Evolutionary conservation across 176 grass and related monocot genomes (phyloP).

Genomic region (Panicum miliaceum): DNA sequence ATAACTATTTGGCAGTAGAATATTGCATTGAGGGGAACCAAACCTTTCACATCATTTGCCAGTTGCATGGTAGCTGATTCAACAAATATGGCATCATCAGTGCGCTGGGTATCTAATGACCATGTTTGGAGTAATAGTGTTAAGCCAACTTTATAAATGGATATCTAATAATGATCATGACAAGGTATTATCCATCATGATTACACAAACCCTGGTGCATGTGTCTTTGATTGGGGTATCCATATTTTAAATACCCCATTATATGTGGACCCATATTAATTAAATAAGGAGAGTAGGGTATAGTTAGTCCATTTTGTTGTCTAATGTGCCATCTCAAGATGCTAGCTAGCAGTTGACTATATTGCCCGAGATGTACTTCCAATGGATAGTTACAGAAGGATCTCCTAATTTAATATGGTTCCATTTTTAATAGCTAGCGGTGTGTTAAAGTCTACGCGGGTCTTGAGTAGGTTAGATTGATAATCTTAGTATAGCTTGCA

Average conservation of each 20-base stretch:
- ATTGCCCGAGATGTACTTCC: no score
- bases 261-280: no score
- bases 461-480: neutral
- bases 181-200: no score
- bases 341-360: no score
- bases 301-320: no score
- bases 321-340: no score
- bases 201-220: no score
- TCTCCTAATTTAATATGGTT: neutral
- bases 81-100: neutral
- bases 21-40: neutral
- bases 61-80: neutral
- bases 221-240: no score
- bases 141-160: neutral
- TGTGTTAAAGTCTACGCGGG: neutral
- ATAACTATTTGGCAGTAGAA: neutral
- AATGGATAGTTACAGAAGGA: neutral
- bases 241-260: no score
- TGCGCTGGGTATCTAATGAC: neutral
- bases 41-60: slow-evolving; percentile 30
- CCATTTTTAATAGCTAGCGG: neutral
- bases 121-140: neutral
- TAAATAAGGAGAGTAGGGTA: no score
- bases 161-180: no score
- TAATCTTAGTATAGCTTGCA: neutral